A percentile compares a stretch with the other conserved stretches of the same genome.
These are phyloP conservation scores for Zalaria obscura DNA, from an alignment of 2,329 filamentous ascomycete species.

Conservation along the genomic window DNA sequence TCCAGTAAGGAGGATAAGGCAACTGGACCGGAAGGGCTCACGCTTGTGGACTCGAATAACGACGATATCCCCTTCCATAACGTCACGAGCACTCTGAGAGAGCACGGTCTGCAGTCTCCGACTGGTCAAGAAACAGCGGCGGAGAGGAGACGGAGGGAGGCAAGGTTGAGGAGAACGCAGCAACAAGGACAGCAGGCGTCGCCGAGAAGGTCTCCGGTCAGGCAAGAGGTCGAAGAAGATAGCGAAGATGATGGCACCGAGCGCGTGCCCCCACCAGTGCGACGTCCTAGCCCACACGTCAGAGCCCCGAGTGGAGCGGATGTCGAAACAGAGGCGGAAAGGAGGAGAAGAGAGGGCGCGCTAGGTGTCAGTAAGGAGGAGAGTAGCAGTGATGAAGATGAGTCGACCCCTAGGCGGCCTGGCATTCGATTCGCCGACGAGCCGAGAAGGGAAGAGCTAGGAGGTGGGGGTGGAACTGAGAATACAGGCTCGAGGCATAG, in stretches of 20 bases:
- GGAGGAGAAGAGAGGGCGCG: conserved; percentile 58
- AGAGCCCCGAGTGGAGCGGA: conserved; percentile 17
- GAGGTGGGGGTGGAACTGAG: neutral
- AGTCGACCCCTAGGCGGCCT: conserved; percentile 24
- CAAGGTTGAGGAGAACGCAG: conserved; percentile 7
- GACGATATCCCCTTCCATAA: conserved; percentile 34
- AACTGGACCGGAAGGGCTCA: conserved; percentile 19
- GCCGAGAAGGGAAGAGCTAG: conserved; percentile 2
- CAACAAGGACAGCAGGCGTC: neutral
- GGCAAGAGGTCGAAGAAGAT: conserved; percentile 15
- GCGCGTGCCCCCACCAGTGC: conserved; percentile 15
- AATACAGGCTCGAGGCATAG: too few species aligned
- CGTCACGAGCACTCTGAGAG: conserved; percentile 17
- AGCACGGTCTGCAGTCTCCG: neutral
- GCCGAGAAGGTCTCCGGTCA: neutral
- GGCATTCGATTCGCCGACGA: conserved; percentile 8
- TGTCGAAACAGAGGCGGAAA: conserved; percentile 60
- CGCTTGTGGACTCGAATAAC: conserved; percentile 30
- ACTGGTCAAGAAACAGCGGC: conserved; percentile 19
- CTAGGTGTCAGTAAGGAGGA: conserved; percentile 42
- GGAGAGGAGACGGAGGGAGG: conserved; percentile 29
- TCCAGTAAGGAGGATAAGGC: conserved; percentile 4
- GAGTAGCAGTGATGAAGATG: conserved; percentile 38
- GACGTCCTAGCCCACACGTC: neutral
- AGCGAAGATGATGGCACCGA: conserved; percentile 25